Percentiles rank a stretch among this genome's conserved stretches.
phyloP scores from a whole-genome alignment of 2,329 filamentous ascomycete genomes.

The Cryphonectria radicalis region DNA sequence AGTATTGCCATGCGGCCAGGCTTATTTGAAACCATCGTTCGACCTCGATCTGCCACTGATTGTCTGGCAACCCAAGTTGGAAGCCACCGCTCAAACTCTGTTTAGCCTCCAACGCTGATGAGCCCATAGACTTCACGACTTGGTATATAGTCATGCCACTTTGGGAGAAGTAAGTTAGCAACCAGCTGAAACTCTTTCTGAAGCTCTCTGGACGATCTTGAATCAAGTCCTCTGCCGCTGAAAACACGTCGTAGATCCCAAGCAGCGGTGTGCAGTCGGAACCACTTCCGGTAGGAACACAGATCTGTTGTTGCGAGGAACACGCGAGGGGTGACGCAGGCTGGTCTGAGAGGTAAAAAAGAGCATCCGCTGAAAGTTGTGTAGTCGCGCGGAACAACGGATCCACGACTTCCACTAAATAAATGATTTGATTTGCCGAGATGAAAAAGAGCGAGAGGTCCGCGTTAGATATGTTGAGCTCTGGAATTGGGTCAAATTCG shows the following conservation, averaged over 20 bases:
- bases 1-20: background rate
- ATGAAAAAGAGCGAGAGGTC: constrained; percentile 2
- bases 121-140: background rate
- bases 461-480: background rate
- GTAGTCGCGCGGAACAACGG: background rate
- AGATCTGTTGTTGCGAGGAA: background rate
- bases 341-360: background rate
- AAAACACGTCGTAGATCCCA: background rate
- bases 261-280: background rate
- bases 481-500: background rate
- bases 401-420: background rate
- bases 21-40: constrained; percentile 7
- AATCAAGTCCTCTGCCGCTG: background rate
- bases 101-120: background rate
- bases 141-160: background rate
- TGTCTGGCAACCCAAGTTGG: background rate
- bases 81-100: background rate
- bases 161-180: background rate
- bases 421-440: constrained; percentile 1
- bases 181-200: background rate
- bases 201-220: background rate
- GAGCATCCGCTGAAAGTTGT: background rate
- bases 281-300: background rate
- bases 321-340: constrained; percentile 5
- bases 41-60: constrained; percentile 11